Percentiles rank a stretch among this genome's conserved stretches.
phyloP scores from a whole-genome alignment of 169 alveolate genomes.

The Cryptosporidium bovis region DNA sequence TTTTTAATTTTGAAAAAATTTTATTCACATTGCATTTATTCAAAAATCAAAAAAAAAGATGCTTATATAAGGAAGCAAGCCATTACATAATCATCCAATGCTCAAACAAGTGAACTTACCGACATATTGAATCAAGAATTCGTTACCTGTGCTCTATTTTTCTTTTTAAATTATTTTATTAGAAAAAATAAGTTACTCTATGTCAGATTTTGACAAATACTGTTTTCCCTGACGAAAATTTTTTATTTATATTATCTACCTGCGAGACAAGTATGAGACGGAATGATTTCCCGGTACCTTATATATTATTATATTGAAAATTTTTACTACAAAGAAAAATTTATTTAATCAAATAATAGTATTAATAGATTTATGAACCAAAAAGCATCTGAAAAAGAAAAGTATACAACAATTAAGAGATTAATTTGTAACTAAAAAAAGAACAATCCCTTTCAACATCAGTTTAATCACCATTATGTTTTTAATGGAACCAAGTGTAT shows the following conservation, averaged over 20 bases:
- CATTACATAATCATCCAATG: not conserved
- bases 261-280: constrained; percentile 40
- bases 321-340: no score
- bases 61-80: not conserved
- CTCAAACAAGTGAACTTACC: constrained; percentile 15
- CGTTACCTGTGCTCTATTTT: no score
- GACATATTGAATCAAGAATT: constrained; percentile 8
- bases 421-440: no score
- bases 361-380: no score
- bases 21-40: not conserved
- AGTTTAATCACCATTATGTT: no score
- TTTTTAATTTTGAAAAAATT: no score
- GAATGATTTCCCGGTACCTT: constrained; percentile 48
- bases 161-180: not conserved
- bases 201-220: constrained; percentile 25
- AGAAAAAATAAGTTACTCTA: not conserved
- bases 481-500: no score
- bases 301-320: not conserved
- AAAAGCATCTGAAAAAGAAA: no score
- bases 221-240: not conserved
- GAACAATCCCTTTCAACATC: no score
- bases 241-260: constrained; percentile 53
- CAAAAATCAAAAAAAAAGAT: not conserved
- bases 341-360: no score
- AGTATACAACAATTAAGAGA: no score